Percentiles rank a stretch among this genome's conserved stretches.
Conservation (phyloP, 164 flowering plant species). For the Protea cynaroides region DNA sequence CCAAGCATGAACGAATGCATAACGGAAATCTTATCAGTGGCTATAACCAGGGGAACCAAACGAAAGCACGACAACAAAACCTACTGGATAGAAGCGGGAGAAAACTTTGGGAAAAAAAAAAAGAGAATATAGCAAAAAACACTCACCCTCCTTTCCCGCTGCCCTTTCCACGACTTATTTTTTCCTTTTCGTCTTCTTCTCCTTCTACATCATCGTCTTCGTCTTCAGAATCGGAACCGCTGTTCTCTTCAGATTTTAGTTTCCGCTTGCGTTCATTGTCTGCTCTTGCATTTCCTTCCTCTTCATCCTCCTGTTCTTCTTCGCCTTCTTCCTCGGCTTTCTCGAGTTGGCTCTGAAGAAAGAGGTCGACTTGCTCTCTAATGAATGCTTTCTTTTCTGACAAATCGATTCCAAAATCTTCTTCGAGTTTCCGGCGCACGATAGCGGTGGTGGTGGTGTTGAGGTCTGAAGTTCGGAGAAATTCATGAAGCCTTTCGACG, state of each 20-base stretch:
- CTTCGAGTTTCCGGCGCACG: constrained; percentile 68
- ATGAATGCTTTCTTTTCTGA: constrained; percentile 61
- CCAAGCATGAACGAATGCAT: neutral
- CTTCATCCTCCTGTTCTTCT: constrained; percentile 18
- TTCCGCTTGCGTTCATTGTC: neutral
- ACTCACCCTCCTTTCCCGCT: constrained; percentile 7
- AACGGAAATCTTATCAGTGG: neutral
- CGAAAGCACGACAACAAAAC: neutral
- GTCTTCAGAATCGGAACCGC: constrained; percentile 10
- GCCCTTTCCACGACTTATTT: constrained; percentile 16
- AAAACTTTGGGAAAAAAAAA: neutral
- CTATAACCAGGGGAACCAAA: neutral
- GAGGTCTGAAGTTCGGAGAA: constrained; percentile 69
- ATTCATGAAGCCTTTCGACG: constrained; percentile 49
- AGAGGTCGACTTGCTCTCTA: constrained; percentile 69
- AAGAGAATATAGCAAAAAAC: neutral
- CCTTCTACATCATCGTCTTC: constrained; percentile 16
- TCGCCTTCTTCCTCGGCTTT: constrained; percentile 19
- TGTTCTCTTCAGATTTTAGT: neutral
- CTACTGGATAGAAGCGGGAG: too few species aligned
- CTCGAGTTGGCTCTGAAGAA: constrained; percentile 37
- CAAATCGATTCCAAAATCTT: constrained; percentile 72
- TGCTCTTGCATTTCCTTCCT: constrained; percentile 9
- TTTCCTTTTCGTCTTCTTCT: constrained; percentile 19
- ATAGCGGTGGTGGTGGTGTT: constrained; percentile 64